Evolutionary conservation across 306 rosid genomes (phyloP), one percentile per base, ranked within the genome.

Genomic region (Boehmeria nivea): DNA sequence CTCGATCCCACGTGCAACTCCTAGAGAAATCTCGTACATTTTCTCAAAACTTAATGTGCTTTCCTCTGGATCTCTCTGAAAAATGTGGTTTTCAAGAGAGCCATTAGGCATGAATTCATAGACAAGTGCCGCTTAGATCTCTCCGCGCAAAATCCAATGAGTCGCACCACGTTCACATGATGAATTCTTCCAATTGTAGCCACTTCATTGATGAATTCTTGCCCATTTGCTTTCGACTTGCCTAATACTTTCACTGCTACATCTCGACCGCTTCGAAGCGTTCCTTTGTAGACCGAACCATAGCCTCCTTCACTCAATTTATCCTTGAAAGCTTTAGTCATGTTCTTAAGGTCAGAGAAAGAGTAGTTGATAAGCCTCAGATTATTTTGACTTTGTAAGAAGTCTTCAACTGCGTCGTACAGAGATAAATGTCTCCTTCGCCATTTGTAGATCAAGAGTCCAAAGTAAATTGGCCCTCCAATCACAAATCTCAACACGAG

Each of bases 321-420:
- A 2, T 54, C 59, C 43, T 54, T 54, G 15, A 54, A 54, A 1
- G 17, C 15, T 9, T 19, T 18, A 2, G 59, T 54, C 2, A 54
- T 54, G 15, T 17, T 31, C 59, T 11, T 54, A 13, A 54, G 16
- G 26, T 54, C 59, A 12, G 15, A 13, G 37, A 21, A 54, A 2
- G 59, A 18, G 21, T 33, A 54, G 8, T 31, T 8, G 6, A 16
- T 15, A 2, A 42, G 59, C 43, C 14, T 54, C 1, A 17, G 43
- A 6, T 67, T 62, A 11, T 56, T 67, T 22, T 57, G 53, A 43
- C 19, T 59, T 50, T 65, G 51, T 0, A 73, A 70, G 60, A 67
- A 73, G 1, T 51, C 61, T 57, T 73, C 70, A 27, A 67, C 26
- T 0, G 57, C 28, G 14, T 51, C 62, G 26, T 61, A 62, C 10